Conservation (phyloP, 2,329 filamentous ascomycete genomes). For the Aspergillus sp. region DNA sequence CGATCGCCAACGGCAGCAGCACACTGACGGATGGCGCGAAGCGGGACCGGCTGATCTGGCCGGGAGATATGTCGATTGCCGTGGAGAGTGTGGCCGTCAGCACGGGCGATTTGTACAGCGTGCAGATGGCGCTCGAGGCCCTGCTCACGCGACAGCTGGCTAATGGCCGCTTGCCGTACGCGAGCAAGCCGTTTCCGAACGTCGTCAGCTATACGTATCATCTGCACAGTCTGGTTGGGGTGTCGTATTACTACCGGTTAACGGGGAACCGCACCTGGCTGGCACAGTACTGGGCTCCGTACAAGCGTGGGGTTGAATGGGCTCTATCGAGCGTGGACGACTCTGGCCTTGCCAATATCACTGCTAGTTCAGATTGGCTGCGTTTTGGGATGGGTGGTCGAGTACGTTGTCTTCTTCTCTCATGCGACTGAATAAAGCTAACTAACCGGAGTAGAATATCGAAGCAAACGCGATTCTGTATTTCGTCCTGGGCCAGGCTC, state of each 20-base stretch:
- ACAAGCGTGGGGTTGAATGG: conserved; percentile 38
- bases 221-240: conserved; percentile 40
- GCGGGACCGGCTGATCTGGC: conserved; percentile 45
- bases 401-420: conserved; percentile 13
- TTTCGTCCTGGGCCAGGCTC: conserved; percentile 19
- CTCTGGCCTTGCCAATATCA: conserved; percentile 41
- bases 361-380: conserved; percentile 39
- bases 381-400: conserved; percentile 45
- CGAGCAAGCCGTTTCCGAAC: conserved; percentile 37
- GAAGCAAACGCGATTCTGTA: conserved; percentile 41
- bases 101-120: conserved; percentile 45
- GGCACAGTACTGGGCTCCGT: conserved; percentile 35
- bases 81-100: conserved; percentile 48
- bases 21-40: conserved; percentile 36
- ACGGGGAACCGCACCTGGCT: conserved; percentile 36
- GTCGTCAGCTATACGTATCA: conserved; percentile 49
- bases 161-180: conserved; percentile 44
- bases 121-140: conserved; percentile 44
- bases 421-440: not conserved
- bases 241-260: conserved; percentile 39
- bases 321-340: conserved; percentile 36
- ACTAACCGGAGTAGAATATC: conserved; percentile 10
- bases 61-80: conserved; percentile 54
- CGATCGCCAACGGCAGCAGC: conserved; percentile 22
- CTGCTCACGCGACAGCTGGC: conserved; percentile 40